These are phyloP conservation scores for Emydomyces testavorans DNA, from an alignment of 2,329 filamentous ascomycete genomes.

Conservation along the genomic window DNA sequence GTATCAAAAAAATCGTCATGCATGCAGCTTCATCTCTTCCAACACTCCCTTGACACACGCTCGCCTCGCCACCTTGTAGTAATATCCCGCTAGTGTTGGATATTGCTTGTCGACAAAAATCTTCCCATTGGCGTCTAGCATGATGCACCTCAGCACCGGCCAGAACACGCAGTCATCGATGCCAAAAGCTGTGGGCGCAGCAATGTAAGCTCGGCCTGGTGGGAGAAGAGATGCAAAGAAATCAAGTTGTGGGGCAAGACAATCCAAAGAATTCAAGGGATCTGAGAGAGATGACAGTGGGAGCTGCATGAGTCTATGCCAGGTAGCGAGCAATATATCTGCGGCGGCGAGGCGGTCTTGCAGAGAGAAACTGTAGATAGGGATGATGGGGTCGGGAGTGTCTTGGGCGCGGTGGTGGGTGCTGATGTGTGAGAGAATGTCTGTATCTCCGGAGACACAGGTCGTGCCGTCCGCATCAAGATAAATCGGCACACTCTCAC, in stretches of 20 bases:
- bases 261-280: neutral
- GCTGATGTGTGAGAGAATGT: constrained; percentile 27
- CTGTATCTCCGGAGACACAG: constrained; percentile 23
- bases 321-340: constrained; percentile 3
- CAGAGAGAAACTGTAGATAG: constrained; percentile 22
- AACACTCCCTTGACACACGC: constrained; percentile 28
- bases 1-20: no score
- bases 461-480: constrained; percentile 22
- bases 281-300: neutral
- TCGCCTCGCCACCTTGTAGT: constrained; percentile 30
- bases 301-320: neutral
- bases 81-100: constrained; percentile 29
- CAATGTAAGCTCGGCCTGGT: constrained; percentile 23
- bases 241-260: neutral
- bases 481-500: constrained; percentile 8
- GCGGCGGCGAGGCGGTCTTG: constrained; percentile 20
- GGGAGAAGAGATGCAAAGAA: constrained; percentile 17
- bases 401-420: constrained; percentile 12
- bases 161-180: constrained; percentile 37
- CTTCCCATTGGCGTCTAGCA: constrained; percentile 18
- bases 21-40: constrained; percentile 18
- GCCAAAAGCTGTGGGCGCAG: constrained; percentile 27
- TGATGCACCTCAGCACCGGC: constrained; percentile 33
- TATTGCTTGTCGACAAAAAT: constrained; percentile 21
- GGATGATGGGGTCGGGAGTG: constrained; percentile 14